Percentiles rank a stretch among this genome's conserved stretches.
Evolutionary conservation across 768 basidiomycete genomes (phyloP).

Genomic region (Galerina marginata): DNA sequence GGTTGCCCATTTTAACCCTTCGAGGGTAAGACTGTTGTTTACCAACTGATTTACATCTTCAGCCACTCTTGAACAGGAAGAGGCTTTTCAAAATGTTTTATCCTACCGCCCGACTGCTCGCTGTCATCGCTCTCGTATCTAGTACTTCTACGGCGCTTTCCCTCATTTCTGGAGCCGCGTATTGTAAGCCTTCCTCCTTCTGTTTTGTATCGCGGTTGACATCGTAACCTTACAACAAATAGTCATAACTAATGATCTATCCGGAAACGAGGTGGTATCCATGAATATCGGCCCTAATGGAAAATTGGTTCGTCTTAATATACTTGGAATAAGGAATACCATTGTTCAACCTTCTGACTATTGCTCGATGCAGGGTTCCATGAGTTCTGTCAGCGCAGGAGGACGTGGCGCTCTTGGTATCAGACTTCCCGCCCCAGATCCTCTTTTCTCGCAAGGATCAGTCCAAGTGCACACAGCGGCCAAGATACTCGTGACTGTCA

Average conservation of each 20-base stretch:
- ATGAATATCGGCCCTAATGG: conserved; percentile 13
- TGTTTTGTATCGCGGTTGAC: not conserved
- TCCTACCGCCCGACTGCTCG: too few relatives aligned
- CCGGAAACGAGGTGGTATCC: conserved; percentile 10
- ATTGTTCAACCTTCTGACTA: not conserved
- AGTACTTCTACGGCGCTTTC: too few relatives aligned
- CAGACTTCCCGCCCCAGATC: conserved; percentile 29
- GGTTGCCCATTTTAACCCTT: too few relatives aligned
- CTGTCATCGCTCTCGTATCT: too few relatives aligned
- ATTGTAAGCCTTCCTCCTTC: not conserved
- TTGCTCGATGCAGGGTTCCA: not conserved
- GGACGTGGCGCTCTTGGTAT: conserved; percentile 10
- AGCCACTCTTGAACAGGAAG: too few relatives aligned
- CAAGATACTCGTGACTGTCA: conserved; percentile 42
- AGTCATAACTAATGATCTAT: conserved; percentile 16
- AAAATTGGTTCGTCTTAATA: not conserved
- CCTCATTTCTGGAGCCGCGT: conserved; percentile 2
- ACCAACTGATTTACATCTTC: too few relatives aligned
- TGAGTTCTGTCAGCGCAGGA: conserved; percentile 8
- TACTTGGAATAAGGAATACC: not conserved
- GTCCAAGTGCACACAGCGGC: conserved; percentile 40
- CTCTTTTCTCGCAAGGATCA: conserved; percentile 47
- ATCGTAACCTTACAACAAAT: not conserved
- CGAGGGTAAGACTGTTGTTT: too few relatives aligned
- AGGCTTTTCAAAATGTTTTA: too few relatives aligned